Evolutionary conservation across 345 rosid species (phyloP), one percentile per base, ranked within the genome.

Genomic region (Cardamine occulta): DNA sequence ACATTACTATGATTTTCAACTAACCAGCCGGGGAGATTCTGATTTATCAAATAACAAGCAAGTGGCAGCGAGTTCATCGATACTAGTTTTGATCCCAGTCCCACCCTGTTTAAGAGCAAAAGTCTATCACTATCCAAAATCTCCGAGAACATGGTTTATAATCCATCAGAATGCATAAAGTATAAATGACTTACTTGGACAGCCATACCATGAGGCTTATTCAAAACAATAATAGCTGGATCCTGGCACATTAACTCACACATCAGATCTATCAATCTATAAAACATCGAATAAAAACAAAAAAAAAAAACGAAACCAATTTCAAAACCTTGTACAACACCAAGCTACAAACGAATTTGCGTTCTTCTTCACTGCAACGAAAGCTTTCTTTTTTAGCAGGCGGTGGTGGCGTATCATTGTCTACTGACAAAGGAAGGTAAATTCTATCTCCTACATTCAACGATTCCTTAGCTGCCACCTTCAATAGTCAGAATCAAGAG

Each of bases 141-240:
- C 48, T 28, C 66, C 76, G 56, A 0, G 31, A 48, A 56, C 47
- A 31, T 14, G 18, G 11, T 26, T 44, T 9, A 39, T 3, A 10
- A 58, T 72, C 15, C 32, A 78, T 40, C 69, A 39, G 42, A 72
- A 59, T 15, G 57, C 26, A 31, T 29, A 0, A 13, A 71, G 28
- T 58, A 52, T 7, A 40, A 8, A 15, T 17, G 8, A 73, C 79
- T 80, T 72, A 92, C 97, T 85, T 95, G 97, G 80, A 92, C 99
- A 52, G 97, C 90, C 89, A 95, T 56, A 76, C 99, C 94, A 2
- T 88, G 92, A 62, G 99, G 97, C 57, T 92, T 95, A 75, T 95
- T 90, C 78, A 95, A 53, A 51, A 85, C 94, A 70, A 95, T 82
- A 78, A 92, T 88, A 28, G 90, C 80, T 3, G 88, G 67, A 81